Percentiles rank a stretch among this genome's conserved stretches.
Conservation (phyloP, 805 yeast genomes). For the Komagataella kurtzmanii region DNA sequence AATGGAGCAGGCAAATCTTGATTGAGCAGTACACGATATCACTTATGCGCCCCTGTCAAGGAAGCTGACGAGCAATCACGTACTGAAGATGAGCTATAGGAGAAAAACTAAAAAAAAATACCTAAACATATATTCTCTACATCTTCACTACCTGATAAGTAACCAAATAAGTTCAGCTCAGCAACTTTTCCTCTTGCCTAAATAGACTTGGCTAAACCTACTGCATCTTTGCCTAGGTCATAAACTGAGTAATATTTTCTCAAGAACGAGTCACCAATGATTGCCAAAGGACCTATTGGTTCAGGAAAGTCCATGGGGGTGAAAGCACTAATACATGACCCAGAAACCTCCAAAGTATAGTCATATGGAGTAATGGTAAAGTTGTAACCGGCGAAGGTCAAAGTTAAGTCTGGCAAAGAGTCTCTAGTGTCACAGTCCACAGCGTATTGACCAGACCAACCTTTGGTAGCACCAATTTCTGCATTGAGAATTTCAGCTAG, state of each 20-base stretch:
- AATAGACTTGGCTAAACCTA: conserved; percentile 79
- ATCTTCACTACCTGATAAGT: neutral
- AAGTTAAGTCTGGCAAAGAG: conserved; percentile 79
- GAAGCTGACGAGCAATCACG: neutral
- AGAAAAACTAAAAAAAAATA: neutral
- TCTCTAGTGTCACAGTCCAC: conserved; percentile 84
- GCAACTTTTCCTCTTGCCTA: conserved; percentile 12
- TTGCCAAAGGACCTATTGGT: conserved; percentile 93
- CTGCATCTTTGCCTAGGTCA: conserved; percentile 82
- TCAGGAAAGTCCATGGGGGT: conserved; percentile 96
- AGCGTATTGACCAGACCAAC: conserved; percentile 95
- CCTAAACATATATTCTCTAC: neutral
- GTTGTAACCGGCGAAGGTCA: conserved; percentile 81
- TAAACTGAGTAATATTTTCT: conserved; percentile 91
- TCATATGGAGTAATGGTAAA: conserved; percentile 84
- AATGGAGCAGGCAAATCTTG: neutral
- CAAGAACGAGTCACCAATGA: conserved; percentile 94
- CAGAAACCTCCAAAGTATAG: conserved; percentile 88
- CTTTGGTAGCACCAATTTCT: conserved; percentile 93
- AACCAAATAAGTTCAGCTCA: neutral
- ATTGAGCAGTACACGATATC: neutral
- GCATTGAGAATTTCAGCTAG: conserved; percentile 91
- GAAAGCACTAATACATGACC: conserved; percentile 92
- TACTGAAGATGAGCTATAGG: neutral
- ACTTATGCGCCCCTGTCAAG: neutral